Evolutionary conservation across 148 eudicot genomes (phyloP).

Genomic region (Fagopyrum homotropicum): DNA sequence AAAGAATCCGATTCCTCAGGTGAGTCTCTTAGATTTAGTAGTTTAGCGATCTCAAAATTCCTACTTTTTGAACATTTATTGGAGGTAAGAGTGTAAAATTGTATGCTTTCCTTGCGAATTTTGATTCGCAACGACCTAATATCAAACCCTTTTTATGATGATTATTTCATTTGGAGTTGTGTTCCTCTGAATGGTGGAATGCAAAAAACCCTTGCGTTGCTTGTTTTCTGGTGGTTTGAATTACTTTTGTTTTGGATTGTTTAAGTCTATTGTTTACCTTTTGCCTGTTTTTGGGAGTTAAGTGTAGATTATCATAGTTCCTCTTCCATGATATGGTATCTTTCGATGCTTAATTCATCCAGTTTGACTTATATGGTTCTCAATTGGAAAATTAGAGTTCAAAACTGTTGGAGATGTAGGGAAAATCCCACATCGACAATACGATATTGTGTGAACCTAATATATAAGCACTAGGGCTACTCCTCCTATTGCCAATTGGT

Average conservation of each 20-base stretch:
- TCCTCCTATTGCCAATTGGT: too few species aligned
- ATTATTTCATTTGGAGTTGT: not conserved
- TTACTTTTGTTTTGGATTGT: not conserved
- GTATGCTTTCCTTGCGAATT: not conserved
- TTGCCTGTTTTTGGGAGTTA: not conserved
- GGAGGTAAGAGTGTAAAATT: not conserved
- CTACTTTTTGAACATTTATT: not conserved
- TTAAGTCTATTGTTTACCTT: not conserved
- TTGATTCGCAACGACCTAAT: not conserved
- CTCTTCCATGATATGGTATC: not conserved
- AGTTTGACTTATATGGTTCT: too few species aligned
- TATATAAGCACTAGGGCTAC: too few species aligned
- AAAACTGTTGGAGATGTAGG: too few species aligned
- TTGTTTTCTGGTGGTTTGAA: not conserved
- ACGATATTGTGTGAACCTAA: too few species aligned
- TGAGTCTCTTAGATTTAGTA: not conserved
- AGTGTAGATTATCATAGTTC: not conserved
- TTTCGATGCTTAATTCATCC: not conserved
- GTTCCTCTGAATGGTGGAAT: constrained; percentile 5
- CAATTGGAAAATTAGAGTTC: too few species aligned
- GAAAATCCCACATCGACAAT: too few species aligned
- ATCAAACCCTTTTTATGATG: not conserved
- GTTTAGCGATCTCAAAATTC: not conserved
- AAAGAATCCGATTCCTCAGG: not conserved
- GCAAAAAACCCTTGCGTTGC: not conserved